phyloP scores from a whole-genome alignment of 208 protist genomes.

The Novymonas esmeraldas region DNA sequence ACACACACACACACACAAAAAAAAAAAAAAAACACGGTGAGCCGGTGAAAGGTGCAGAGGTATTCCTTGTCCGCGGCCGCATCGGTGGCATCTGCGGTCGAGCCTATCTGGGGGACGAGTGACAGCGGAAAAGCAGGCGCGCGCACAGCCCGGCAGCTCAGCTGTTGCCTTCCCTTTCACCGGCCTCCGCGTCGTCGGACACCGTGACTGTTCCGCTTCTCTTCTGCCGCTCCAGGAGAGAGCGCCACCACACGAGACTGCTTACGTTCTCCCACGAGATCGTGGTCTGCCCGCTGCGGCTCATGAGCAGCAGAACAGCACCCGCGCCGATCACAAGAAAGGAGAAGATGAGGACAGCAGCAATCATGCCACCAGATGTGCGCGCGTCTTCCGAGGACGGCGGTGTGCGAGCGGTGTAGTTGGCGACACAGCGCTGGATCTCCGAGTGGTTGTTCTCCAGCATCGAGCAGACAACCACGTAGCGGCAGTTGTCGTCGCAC shows the following conservation, averaged over 20 bases:
- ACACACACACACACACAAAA: too few species aligned
- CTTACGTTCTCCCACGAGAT: constrained; percentile 1
- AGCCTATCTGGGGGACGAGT: too few species aligned
- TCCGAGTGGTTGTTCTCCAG: constrained; percentile 30
- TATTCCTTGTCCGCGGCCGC: too few species aligned
- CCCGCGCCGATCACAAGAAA: neutral
- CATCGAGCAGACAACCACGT: constrained; percentile 58
- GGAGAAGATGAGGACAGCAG: constrained; percentile 4
- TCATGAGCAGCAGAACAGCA: constrained; percentile 17
- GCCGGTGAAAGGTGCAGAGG: too few species aligned
- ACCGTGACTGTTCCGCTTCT: neutral
- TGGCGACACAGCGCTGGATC: constrained; percentile 41
- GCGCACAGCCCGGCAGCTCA: too few species aligned
- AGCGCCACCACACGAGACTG: constrained; percentile 10
- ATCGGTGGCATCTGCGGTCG: too few species aligned
- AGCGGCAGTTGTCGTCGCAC: constrained; percentile 60
- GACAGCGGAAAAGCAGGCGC: too few species aligned
- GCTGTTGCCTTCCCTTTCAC: too few species aligned
- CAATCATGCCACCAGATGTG: neutral
- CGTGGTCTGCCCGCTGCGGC: constrained; percentile 13
- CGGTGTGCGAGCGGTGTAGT: neutral
- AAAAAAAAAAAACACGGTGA: too few species aligned
- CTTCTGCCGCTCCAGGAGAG: neutral
- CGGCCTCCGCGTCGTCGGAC: neutral
- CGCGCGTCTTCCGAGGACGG: neutral